Conservation (phyloP, 768 basidiomycete species). For the Mrakia blollopis region DNA sequence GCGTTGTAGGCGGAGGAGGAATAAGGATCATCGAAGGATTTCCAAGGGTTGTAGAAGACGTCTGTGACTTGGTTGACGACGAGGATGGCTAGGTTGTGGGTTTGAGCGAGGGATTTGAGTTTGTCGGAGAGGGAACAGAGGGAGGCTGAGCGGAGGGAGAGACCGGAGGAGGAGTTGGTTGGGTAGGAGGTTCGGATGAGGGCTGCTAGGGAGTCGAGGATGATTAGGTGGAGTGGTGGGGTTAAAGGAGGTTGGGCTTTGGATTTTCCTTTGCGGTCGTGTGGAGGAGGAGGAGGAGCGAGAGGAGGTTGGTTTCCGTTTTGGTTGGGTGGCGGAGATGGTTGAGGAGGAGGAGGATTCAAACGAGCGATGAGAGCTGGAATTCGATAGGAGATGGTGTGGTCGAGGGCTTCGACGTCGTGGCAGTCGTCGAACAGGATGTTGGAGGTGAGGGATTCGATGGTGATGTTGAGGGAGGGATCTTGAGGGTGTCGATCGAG, state of each 20-base stretch:
- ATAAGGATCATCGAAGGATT: neutral
- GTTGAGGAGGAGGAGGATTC: slow-evolving; percentile 51
- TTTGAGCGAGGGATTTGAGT: slow-evolving; percentile 66
- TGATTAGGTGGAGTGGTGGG: slow-evolving; percentile 64
- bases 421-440: slow-evolving; percentile 56
- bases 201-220: slow-evolving; percentile 85
- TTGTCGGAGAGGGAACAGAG: slow-evolving; percentile 62
- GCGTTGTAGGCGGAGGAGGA: neutral
- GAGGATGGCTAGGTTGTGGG: slow-evolving; percentile 64
- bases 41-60: slow-evolving; percentile 52
- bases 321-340: slow-evolving; percentile 55
- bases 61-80: slow-evolving; percentile 87
- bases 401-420: slow-evolving; percentile 45
- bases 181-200: slow-evolving; percentile 66
- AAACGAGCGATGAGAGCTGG: slow-evolving; percentile 42
- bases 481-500: slow-evolving; percentile 22
- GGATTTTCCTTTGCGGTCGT: slow-evolving; percentile 52
- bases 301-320: slow-evolving; percentile 48
- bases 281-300: slow-evolving; percentile 49
- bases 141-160: slow-evolving; percentile 67
- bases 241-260: slow-evolving; percentile 23
- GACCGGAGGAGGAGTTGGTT: slow-evolving; percentile 50
- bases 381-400: slow-evolving; percentile 44
- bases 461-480: neutral
- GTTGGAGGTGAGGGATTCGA: slow-evolving; percentile 37